Conservation (phyloP, 1,284 basidiomycete genomes). For the Papiliotrema flavescens region DNA sequence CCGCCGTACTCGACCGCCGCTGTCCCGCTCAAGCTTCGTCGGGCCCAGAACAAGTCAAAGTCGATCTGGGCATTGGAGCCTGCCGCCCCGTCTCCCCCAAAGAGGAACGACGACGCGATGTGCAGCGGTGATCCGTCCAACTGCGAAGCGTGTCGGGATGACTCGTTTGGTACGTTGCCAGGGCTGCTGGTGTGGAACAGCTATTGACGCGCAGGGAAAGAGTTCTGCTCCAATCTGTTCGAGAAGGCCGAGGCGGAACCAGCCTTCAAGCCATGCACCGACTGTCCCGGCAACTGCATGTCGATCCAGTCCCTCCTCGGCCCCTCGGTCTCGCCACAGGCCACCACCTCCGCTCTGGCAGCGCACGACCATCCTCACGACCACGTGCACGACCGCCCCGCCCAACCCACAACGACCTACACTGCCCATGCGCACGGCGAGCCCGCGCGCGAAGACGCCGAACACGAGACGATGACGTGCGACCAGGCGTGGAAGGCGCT, state of each 20-base stretch:
- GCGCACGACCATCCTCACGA: conserved; percentile 7
- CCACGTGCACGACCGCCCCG: neutral
- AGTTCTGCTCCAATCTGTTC: conserved; percentile 74
- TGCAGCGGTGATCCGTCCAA: conserved; percentile 49
- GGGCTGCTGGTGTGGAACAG: too few relatives aligned
- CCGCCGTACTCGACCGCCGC: neutral
- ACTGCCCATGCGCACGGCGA: neutral
- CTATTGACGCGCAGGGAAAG: conserved; percentile 59
- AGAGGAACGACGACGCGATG: conserved; percentile 29
- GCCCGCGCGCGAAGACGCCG: conserved; percentile 5
- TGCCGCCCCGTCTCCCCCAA: conserved; percentile 7
- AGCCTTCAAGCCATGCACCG: conserved; percentile 28
- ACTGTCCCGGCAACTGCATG: conserved; percentile 32
- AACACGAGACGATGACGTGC: conserved; percentile 63
- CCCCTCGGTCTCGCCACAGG: conserved; percentile 26
- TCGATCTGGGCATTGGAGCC: conserved; percentile 34
- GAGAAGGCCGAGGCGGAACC: conserved; percentile 44
- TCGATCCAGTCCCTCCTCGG: conserved; percentile 18
- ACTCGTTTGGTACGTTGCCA: conserved; percentile 43
- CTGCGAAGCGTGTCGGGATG: conserved; percentile 47
- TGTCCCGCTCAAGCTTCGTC: neutral
- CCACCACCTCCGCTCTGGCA: conserved; percentile 1
- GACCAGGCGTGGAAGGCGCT: conserved; percentile 80
- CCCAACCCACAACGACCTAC: neutral
- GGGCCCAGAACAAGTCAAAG: neutral